Evolutionary conservation across 176 grass and related monocot species (phyloP), one percentile per base, ranked within the genome.

Genomic region (Thalia dealbata): DNA sequence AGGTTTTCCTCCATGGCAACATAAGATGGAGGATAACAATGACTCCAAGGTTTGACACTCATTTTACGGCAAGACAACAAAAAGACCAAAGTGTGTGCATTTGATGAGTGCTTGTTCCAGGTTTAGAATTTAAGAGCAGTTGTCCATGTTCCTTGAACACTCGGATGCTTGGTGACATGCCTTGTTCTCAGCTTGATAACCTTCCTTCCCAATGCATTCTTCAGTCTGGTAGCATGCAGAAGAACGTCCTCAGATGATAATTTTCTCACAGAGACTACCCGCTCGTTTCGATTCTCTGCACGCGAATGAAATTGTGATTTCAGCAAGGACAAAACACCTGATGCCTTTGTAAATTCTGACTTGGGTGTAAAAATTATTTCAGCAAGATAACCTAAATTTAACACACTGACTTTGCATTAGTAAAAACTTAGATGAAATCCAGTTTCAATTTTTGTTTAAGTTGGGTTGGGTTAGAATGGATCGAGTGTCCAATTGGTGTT

Each of bases 181-280:
- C 93, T 83, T 18, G 89, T 90, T 79, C 86, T 83, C 69, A 96
- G 84, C 76, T 92, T 96, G 64, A 96, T 81, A 8, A 90, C 93
- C 75, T 96, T 90, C 75, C 93, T 83, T 15, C 93, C 93, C 55
- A 92, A 64, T 24, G 93, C 81, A 73, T 92, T 90, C 76, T 87
- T 88, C 28, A 96, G 70, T 81, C 87, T 83, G 24, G 78, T 96
- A 16, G 93, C 84, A 67, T 96, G 93, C 73, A 90, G 56, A 16
- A 92, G 59, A 65, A 92, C 75, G 62, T 96, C 93, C 12, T 96
- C 87, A 3, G 89, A 80, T 1, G 82, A 73, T 72, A 90, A 25
- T 43, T 92, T 92, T 84, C 84, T 90, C 24, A 90, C 93, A 58
- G 89, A 92, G 26, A 92, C 78, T 38, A 92, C 89, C 64, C 89